Evolutionary conservation across 441 rosid species (phyloP).

Genomic region (Viola pubescens): DNA sequence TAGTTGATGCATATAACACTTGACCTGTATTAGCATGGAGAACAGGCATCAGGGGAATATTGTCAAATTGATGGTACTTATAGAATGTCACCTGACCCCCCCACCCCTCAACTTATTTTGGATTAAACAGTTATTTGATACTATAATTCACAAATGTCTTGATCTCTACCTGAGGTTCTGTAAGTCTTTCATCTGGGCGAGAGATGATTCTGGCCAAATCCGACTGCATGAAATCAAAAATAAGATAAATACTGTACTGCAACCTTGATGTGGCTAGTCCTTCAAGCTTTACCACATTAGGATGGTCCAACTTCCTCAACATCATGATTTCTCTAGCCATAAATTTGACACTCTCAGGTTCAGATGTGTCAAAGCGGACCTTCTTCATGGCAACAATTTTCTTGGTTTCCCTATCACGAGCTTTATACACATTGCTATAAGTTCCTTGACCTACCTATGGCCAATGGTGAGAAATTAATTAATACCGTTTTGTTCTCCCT

Average conservation of each 20-base stretch:
- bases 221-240: constrained; percentile 69
- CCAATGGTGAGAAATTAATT: neutral
- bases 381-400: constrained; percentile 46
- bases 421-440: too few species aligned
- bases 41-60: constrained; percentile 5
- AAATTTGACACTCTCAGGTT: constrained; percentile 63
- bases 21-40: constrained; percentile 32
- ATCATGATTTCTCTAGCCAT: constrained; percentile 75
- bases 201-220: constrained; percentile 41
- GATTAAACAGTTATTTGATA: neutral
- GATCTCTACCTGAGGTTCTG: constrained; percentile 35
- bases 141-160: neutral
- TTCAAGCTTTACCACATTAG: constrained; percentile 65
- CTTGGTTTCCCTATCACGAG: neutral
- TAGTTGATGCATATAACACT: constrained; percentile 51
- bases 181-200: constrained; percentile 34
- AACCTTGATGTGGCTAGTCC: constrained; percentile 59
- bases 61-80: neutral
- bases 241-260: constrained; percentile 61
- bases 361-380: constrained; percentile 52
- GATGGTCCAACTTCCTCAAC: constrained; percentile 70
- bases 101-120: neutral
- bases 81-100: constrained; percentile 1
- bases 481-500: too few species aligned
- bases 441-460: too few species aligned